Evolutionary conservation across 192 early-diverging fungal species (phyloP).

Genomic region (Cladochytrium replicatum): DNA sequence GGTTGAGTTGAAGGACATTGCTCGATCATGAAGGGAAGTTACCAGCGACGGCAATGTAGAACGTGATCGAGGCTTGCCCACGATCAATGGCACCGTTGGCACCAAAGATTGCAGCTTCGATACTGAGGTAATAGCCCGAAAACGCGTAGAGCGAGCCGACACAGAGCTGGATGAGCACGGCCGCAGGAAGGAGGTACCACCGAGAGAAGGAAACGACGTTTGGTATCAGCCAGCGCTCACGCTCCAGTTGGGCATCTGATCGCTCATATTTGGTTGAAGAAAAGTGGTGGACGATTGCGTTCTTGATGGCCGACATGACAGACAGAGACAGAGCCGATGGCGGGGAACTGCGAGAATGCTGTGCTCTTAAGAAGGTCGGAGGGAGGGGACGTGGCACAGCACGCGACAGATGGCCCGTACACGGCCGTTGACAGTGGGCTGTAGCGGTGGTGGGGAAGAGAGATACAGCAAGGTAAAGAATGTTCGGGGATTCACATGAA

Average conservation of each 20-base stretch:
- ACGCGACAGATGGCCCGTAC: too few relatives aligned
- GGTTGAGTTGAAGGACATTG: background rate
- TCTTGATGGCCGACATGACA: too few relatives aligned
- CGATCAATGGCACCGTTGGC: constrained; percentile 26
- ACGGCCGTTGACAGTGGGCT: too few relatives aligned
- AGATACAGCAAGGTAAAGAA: too few relatives aligned
- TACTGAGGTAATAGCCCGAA: constrained; percentile 66
- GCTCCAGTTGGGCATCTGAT: constrained; percentile 41
- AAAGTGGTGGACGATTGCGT: constrained; percentile 14
- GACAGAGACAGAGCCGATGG: too few relatives aligned
- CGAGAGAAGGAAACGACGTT: constrained; percentile 37
- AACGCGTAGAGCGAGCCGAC: constrained; percentile 67
- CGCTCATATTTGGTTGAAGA: constrained; percentile 46
- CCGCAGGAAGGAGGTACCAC: constrained; percentile 59
- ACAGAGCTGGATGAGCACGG: constrained; percentile 50
- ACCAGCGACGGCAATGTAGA: constrained; percentile 63
- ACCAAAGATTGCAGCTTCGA: constrained; percentile 46
- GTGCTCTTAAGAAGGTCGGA: too few relatives aligned
- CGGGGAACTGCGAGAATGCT: too few relatives aligned
- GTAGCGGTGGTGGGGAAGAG: too few relatives aligned
- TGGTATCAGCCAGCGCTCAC: constrained; percentile 37
- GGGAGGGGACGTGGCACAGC: too few relatives aligned
- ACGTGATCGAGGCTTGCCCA: constrained; percentile 51
- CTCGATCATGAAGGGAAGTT: background rate
- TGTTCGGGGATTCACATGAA: too few relatives aligned